Percentiles rank a stretch among this genome's conserved stretches.
These are phyloP conservation scores for Falciphora oryzae DNA, from an alignment of 2,329 filamentous ascomycete species.

Conservation along the genomic window DNA sequence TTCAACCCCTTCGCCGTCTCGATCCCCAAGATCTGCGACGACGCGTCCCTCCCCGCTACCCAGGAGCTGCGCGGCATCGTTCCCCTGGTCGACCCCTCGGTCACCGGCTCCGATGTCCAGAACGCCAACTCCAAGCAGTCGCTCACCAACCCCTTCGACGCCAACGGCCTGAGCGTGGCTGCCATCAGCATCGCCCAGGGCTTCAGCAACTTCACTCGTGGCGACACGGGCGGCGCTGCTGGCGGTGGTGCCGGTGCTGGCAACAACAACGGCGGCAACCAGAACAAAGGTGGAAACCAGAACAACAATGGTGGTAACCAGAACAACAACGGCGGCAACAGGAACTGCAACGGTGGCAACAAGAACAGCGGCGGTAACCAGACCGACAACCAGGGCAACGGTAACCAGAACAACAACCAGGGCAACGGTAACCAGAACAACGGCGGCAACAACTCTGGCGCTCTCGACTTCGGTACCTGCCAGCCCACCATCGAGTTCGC, in stretches of 20 bases:
- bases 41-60: conserved; percentile 56
- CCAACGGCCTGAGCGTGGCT: conserved; percentile 58
- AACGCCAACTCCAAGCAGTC: conserved; percentile 55
- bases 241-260: conserved; percentile 6
- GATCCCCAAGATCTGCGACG: conserved; percentile 58
- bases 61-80: conserved; percentile 58
- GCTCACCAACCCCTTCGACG: conserved; percentile 47
- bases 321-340: conserved; percentile 1
- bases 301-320: neutral
- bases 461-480: conserved; percentile 41
- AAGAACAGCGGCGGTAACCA: neutral
- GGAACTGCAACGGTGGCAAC: conserved; percentile 2
- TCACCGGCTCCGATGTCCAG: conserved; percentile 48
- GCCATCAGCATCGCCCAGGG: conserved; percentile 57
- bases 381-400: neutral
- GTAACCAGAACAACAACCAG: neutral
- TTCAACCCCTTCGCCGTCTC: conserved; percentile 61
- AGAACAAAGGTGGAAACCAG: conserved; percentile 2
- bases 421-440: neutral
- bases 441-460: neutral
- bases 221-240: conserved; percentile 4
- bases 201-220: conserved; percentile 53
- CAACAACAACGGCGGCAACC: neutral
- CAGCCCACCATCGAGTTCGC: conserved; percentile 54
- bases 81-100: conserved; percentile 60